phyloP scores from a whole-genome alignment of 140 eudicot species.

The Anethum foeniculum region DNA sequence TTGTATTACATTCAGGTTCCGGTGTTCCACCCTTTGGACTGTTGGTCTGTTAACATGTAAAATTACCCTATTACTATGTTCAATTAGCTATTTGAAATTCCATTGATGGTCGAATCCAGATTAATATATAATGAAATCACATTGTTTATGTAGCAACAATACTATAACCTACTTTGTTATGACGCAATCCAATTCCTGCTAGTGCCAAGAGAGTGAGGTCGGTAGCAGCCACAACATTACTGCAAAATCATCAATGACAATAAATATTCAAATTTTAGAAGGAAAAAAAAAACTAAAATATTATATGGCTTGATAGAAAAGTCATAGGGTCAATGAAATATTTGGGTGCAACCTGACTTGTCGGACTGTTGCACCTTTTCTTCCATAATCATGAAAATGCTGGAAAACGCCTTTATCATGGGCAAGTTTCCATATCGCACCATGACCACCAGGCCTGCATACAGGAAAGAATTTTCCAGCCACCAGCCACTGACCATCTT shows the following conservation, averaged over 20 bases:
- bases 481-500: conserved; percentile 87
- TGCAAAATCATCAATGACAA: conserved; percentile 42
- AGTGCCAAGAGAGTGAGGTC: conserved; percentile 88
- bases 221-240: conserved; percentile 98
- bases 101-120: not conserved
- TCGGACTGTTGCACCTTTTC: conserved; percentile 93
- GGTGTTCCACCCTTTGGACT: not conserved
- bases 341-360: conserved; percentile 72
- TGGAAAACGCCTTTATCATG: conserved; percentile 80
- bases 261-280: conserved; percentile 7
- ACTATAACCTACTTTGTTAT: conserved; percentile 45
- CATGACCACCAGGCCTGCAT: conserved; percentile 99
- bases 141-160: not conserved
- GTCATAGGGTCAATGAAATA: conserved; percentile 4
- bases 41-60: not conserved
- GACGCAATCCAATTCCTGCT: conserved; percentile 94
- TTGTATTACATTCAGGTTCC: not conserved
- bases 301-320: not conserved
- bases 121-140: not conserved
- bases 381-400: conserved; percentile 67
- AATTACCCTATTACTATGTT: not conserved
- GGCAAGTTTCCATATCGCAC: conserved; percentile 98
- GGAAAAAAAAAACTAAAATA: conserved; percentile 7
- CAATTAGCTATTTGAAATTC: not conserved
- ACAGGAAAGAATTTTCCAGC: conserved; percentile 70